A percentile compares a stretch with the other conserved stretches of the same genome.
Conservation (phyloP, 257 asterid species). For the Solanum clarkiae region DNA sequence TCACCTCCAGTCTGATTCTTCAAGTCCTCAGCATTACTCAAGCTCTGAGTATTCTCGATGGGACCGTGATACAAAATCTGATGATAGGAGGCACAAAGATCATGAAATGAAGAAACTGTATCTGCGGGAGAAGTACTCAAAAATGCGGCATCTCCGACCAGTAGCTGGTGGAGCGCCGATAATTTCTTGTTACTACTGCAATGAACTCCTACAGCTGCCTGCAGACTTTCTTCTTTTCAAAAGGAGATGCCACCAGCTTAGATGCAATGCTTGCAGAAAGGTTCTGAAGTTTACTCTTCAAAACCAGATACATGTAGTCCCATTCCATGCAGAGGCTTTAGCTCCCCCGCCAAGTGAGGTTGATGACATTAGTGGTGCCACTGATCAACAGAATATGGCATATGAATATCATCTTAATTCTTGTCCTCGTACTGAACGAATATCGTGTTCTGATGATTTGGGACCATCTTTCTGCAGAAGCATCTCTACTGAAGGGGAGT, state of each 20-base stretch:
- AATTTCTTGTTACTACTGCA: slow-evolving; percentile 57
- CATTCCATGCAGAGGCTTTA: slow-evolving; percentile 21
- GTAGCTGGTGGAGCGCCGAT: slow-evolving; percentile 77
- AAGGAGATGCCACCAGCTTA: slow-evolving; percentile 50
- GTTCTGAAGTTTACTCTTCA: slow-evolving; percentile 48
- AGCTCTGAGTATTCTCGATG: slow-evolving; percentile 31
- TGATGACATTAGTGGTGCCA: slow-evolving; percentile 10
- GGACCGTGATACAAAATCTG: slow-evolving; percentile 27
- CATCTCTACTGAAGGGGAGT: slow-evolving; percentile 39
- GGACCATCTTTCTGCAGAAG: slow-evolving; percentile 43
- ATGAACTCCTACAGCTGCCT: slow-evolving; percentile 59
- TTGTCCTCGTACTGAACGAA: slow-evolving; percentile 20
- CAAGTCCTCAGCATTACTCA: slow-evolving; percentile 39
- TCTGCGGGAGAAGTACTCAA: slow-evolving; percentile 26
- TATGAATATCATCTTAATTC: slow-evolving; percentile 12
- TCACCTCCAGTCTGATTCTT: slow-evolving; percentile 15
- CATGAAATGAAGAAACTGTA: slow-evolving; percentile 21
- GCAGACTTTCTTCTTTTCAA: slow-evolving; percentile 55
- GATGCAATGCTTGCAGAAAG: slow-evolving; percentile 52
- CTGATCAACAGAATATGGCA: slow-evolving; percentile 10
- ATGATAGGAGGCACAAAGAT: slow-evolving; percentile 22
- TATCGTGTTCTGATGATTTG: slow-evolving; percentile 37
- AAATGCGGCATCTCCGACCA: slow-evolving; percentile 49
- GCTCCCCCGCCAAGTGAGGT: slow-evolving; percentile 64
- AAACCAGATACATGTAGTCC: slow-evolving; percentile 40